A percentile compares a stretch with the other conserved stretches of the same genome.
These are phyloP conservation scores for Suillus ampliporus DNA, from an alignment of 768 basidiomycete genomes.

Conservation along the genomic window DNA sequence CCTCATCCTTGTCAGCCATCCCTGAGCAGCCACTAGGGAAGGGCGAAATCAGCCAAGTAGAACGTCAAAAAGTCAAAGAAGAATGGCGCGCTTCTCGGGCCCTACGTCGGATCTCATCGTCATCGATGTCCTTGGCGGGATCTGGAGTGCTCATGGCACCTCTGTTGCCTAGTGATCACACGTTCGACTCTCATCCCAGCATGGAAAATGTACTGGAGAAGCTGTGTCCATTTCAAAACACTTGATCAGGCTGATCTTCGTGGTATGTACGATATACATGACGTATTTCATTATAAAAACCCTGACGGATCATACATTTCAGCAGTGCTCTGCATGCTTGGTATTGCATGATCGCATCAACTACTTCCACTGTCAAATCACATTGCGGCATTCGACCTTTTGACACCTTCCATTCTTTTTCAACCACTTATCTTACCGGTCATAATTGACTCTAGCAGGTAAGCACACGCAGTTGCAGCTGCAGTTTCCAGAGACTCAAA, in stretches of 20 bases:
- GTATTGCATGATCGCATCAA: slow-evolving; percentile 22
- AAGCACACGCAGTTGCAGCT: too few species aligned
- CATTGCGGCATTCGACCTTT: too few species aligned
- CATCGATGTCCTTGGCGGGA: slow-evolving; percentile 28
- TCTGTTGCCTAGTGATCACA: slow-evolving; percentile 17
- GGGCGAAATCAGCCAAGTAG: slow-evolving; percentile 31
- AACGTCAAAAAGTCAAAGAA: slow-evolving; percentile 38
- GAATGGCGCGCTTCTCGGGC: slow-evolving; percentile 38
- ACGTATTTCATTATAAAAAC: neutral
- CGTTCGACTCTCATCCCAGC: slow-evolving; percentile 30
- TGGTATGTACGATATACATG: slow-evolving; percentile 2
- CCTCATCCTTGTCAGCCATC: slow-evolving; percentile 61
- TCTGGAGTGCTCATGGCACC: slow-evolving; percentile 19
- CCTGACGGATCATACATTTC: neutral
- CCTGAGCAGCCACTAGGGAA: slow-evolving; percentile 50
- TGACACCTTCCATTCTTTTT: neutral
- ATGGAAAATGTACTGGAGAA: slow-evolving; percentile 55
- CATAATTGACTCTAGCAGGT: too few species aligned
- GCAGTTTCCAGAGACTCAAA: slow-evolving; percentile 57
- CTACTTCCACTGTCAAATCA: slow-evolving; percentile 9
- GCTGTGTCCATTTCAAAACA: slow-evolving; percentile 45
- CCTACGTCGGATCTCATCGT: slow-evolving; percentile 40
- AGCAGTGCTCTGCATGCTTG: slow-evolving; percentile 19
- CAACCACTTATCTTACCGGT: neutral
- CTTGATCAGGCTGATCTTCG: slow-evolving; percentile 22